Conservation (phyloP, 306 rosid species). For the Citrullus mucosospermus region DNA sequence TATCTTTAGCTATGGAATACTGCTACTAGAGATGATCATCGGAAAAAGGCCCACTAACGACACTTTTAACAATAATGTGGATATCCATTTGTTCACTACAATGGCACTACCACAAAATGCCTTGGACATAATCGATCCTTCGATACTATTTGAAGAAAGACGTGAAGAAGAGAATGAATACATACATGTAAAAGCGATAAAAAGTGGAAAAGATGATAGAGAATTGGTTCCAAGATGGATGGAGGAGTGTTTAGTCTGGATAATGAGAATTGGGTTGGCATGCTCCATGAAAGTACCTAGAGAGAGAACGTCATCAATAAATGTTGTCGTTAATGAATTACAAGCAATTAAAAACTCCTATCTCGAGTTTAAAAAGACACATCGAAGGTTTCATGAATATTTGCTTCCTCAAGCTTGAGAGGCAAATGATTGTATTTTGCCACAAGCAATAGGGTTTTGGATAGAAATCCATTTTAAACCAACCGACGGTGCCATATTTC, state of each 20-base stretch:
- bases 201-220: not conserved
- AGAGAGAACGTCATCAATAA: not conserved
- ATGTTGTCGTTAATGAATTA: not conserved
- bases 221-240: not conserved
- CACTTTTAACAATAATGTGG: constrained; percentile 8
- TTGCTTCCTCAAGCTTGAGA: not conserved
- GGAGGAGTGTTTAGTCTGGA: constrained; percentile 22
- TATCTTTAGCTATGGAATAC: constrained; percentile 21
- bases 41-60: constrained; percentile 19
- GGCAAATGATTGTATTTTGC: not conserved
- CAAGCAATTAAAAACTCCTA: not conserved
- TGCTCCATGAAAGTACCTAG: constrained; percentile 20
- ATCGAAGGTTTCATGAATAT: no score
- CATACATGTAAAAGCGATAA: constrained; percentile 8
- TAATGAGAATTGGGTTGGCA: constrained; percentile 28
- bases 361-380: not conserved
- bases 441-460: not conserved
- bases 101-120: constrained; percentile 10
- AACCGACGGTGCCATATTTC: not conserved
- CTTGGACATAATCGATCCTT: constrained; percentile 28
- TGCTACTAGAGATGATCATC: constrained; percentile 16
- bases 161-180: constrained; percentile 4
- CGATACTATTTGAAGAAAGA: constrained; percentile 3
- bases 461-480: not conserved
- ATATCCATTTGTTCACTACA: constrained; percentile 12